Evolutionary conservation across 345 rosid species (phyloP).

Genomic region (Noccaea caerulescens): DNA sequence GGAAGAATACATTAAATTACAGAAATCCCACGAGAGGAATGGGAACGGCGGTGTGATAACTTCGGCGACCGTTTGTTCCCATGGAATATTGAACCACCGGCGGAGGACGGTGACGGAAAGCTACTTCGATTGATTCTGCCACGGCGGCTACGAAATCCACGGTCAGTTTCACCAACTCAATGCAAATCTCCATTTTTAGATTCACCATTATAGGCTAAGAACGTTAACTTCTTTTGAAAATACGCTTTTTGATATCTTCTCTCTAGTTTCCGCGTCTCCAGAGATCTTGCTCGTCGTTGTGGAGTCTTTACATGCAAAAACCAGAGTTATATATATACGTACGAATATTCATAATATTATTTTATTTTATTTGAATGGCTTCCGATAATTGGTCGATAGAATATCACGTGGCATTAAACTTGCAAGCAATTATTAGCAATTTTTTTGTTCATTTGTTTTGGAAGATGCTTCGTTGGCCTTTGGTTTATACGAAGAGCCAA

Average conservation of each 20-base stretch:
- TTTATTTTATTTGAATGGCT: slow-evolving; percentile 23
- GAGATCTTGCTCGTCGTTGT: slow-evolving; percentile 16
- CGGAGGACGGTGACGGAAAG: slow-evolving; percentile 43
- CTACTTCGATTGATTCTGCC: slow-evolving; percentile 43
- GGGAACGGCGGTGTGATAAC: slow-evolving; percentile 37
- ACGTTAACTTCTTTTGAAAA: background rate
- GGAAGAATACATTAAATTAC: slow-evolving; percentile 20
- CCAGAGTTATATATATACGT: slow-evolving; percentile 31
- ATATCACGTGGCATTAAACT: slow-evolving; percentile 40
- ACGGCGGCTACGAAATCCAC: slow-evolving; percentile 42
- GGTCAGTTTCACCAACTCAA: slow-evolving; percentile 41
- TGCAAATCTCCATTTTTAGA: slow-evolving; percentile 43
- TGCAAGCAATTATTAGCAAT: slow-evolving; percentile 32
- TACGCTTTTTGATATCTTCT: slow-evolving; percentile 18
- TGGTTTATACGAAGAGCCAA: slow-evolving; percentile 40
- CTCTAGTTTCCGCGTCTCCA: slow-evolving; percentile 44
- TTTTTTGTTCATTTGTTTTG: background rate
- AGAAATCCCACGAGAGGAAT: slow-evolving; percentile 43
- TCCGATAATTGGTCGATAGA: background rate
- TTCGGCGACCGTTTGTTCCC: slow-evolving; percentile 33
- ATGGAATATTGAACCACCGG: slow-evolving; percentile 19
- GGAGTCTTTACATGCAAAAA: slow-evolving; percentile 38
- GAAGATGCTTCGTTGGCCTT: slow-evolving; percentile 41
- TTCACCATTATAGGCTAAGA: slow-evolving; percentile 38
- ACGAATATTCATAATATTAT: slow-evolving; percentile 20